Conservation (phyloP, 441 rosid genomes). For the Populus hybrid region DNA sequence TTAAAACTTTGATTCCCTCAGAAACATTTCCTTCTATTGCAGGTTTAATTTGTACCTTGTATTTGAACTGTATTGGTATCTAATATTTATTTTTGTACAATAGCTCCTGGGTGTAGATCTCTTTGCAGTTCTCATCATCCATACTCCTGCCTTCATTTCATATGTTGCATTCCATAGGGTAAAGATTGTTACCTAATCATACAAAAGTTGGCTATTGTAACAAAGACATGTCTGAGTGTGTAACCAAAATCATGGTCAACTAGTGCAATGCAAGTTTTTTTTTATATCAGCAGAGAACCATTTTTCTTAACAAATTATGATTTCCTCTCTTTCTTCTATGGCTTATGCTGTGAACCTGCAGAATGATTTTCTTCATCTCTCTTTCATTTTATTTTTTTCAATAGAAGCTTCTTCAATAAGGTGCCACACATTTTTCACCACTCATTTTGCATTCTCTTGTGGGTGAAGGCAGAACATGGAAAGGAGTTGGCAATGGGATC, state of each 20-base stretch:
- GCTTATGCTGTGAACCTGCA: not conserved
- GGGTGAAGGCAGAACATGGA: conserved; percentile 82
- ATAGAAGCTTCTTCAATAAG: not conserved
- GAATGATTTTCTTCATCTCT: not conserved
- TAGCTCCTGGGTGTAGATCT: not conserved
- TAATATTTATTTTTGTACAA: too few relatives aligned
- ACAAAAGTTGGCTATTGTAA: not conserved
- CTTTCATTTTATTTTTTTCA: not conserved
- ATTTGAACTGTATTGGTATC: not conserved
- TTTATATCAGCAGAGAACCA: not conserved
- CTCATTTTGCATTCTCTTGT: conserved; percentile 43
- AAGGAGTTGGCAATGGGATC: conserved; percentile 35
- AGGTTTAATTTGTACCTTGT: not conserved
- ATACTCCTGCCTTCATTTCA: not conserved
- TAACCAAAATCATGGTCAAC: not conserved
- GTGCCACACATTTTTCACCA: conserved; percentile 5
- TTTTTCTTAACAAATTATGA: not conserved
- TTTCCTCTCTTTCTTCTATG: not conserved
- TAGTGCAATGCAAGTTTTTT: not conserved
- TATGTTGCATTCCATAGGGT: not conserved
- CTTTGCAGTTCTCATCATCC: not conserved
- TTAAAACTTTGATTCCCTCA: not conserved
- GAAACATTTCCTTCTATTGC: not conserved
- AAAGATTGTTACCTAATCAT: not conserved
- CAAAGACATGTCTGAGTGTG: not conserved